Evolutionary conservation across 495 filamentous ascomycete genomes (phyloP), one percentile per base, ranked within the genome.

Genomic region (Penicillium cinerascens): DNA sequence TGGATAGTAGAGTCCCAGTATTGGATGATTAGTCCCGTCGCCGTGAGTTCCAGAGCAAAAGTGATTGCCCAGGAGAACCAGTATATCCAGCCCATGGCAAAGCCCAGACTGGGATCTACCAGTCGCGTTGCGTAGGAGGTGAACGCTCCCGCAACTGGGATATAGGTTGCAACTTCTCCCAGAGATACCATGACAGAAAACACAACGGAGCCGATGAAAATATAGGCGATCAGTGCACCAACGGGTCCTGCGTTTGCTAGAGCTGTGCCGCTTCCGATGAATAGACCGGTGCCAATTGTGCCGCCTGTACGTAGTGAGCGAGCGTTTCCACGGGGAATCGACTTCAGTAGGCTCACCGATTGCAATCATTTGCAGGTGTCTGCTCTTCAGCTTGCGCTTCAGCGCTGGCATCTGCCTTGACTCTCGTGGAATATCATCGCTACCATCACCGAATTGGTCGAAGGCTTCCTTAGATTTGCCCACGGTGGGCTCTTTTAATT

Each of bases 31-130:
- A 87, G 66, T 10, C 82, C 76, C 2, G 86, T 81, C 1, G 84
- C 85, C 2, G 81, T 81, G 9, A 88, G 79, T 54, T 87, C 85
- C 18, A 85, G 74, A 36, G 81, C 83, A 39, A 82, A 81, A 0
- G 83, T 87, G 17, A 84, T 80, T 15, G 75, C 67, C 64, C 55
- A 58, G 6, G 49, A 53, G 50, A 77, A 77, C 74, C 75, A 78
- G 52, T 76, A 82, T 52, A 86, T 87, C 83, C 84, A 88, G 16
- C 84, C 85, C 51, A 87, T 78, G 16, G 85, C 81, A 55, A 88
- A 88, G 38, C 85, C 84, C 48, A 89, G 65, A 45, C 82, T 80
- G 40, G 77, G 73, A 56, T 87, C 83, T 47, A 83, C 76, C 47
- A 85, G 88, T 41, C 84, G 75, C 26, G 81, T 76, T 42, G 81